Percentiles rank a stretch among this genome's conserved stretches.
Evolutionary conservation across 208 protist species (phyloP).

Genomic region (Wallacemonas rigidus): DNA sequence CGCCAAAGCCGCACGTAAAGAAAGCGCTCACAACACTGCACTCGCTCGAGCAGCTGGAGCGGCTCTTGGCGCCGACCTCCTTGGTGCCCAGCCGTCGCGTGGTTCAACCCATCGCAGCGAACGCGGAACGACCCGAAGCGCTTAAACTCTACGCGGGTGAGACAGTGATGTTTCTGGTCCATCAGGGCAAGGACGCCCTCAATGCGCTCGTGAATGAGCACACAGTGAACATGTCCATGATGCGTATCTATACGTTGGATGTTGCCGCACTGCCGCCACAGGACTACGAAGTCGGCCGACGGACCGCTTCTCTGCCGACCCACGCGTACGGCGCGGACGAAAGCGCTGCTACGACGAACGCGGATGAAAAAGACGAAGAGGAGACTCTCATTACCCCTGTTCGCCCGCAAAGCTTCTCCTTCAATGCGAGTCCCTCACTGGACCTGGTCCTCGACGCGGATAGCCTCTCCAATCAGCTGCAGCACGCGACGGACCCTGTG

Average conservation of each 20-base stretch:
- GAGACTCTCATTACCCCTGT: constrained; percentile 23
- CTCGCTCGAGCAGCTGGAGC: constrained; percentile 22
- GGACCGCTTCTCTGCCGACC: not conserved
- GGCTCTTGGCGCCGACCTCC: constrained; percentile 14
- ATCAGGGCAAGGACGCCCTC: constrained; percentile 33
- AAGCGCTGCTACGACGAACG: not conserved
- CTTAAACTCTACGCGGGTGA: constrained; percentile 52
- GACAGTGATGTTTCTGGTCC: constrained; percentile 63
- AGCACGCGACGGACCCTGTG: constrained; percentile 39
- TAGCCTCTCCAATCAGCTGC: constrained; percentile 39
- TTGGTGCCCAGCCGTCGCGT: not conserved
- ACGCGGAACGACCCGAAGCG: not conserved
- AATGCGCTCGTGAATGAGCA: constrained; percentile 32
- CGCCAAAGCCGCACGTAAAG: constrained; percentile 11
- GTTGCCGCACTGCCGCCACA: constrained; percentile 52
- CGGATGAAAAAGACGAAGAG: constrained; percentile 26
- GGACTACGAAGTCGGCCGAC: constrained; percentile 38
- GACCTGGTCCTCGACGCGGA: constrained; percentile 7
- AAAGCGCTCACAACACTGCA: constrained; percentile 25
- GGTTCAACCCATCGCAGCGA: constrained; percentile 1
- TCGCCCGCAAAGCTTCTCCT: constrained; percentile 1
- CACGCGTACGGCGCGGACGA: no score
- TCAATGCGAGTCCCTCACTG: not conserved
- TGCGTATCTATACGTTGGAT: constrained; percentile 68
- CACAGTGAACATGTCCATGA: constrained; percentile 50